Base-by-base conservation (phyloP, 495 filamentous ascomycete genomes). In the Hypoxylon perforatum region DNA sequence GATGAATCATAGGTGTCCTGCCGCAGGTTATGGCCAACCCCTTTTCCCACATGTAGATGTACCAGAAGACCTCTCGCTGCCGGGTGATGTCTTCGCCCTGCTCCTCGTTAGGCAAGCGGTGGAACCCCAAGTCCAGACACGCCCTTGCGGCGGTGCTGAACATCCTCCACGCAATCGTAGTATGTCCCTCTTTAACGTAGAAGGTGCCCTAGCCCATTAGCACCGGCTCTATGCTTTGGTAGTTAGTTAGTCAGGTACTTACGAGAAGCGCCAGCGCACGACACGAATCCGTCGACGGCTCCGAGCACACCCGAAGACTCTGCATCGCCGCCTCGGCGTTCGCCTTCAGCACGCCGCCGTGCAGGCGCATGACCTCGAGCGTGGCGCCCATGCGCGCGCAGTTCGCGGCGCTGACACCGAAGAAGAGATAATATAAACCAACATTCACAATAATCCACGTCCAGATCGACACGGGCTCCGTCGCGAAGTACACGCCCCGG, bases 11-110 rank as follows among this genome's bases (percentile, higher is more conserved):
- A 1, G 86, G 82, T 0, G 87, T 82, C 5, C 87, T 85, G 2
- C 89, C 88, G 11, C 88, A 75, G 3, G 88, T 84, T 36, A 91
- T 73, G 0, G 88, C 82, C 17, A 91, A 73, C 6, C 79, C 80
- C 61, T 84, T 87, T 53, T 90, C 82, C 47, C 87, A 73, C 1
- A 80, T 77, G 66, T 90, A 90, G 11, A 82, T 72, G 15, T 86
- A 78, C 88, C 88, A 91, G 67, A 91, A 91, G 14, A 88, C 63
- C 10, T 63, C 51, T 8, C 67, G n/a, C 30, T 64, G 68, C 48
- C 69, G 74, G 23, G 71, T 38, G 14, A 76, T 69, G 21, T 70
- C 69, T 10, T 74, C 55, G 14, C 57, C 21, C 2, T 54, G 46
- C 0, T 61, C 61, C 22, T 83, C 78, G 25, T 77, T 45, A 8